A percentile compares a stretch with the other conserved stretches of the same genome.
Conservation (phyloP, 169 alveolate genomes). For the Miamiensis avidus region DNA sequence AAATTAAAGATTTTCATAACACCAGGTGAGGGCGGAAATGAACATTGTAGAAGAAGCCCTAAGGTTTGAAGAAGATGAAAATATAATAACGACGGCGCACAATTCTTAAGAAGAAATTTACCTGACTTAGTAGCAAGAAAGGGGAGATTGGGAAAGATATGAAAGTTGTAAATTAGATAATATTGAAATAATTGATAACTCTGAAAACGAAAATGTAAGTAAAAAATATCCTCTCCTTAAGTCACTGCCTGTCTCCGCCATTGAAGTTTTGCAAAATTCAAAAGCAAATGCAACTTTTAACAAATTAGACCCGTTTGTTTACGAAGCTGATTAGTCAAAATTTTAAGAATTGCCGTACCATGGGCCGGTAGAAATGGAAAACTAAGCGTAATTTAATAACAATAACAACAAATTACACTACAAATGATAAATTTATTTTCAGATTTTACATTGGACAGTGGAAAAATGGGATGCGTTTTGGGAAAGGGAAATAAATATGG, state of each 20-base stretch:
- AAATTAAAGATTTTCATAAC: too few relatives aligned
- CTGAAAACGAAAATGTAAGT: background rate
- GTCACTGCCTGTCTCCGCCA: too few relatives aligned
- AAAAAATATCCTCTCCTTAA: too few relatives aligned
- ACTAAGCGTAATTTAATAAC: background rate
- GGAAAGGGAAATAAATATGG: constrained; percentile 61
- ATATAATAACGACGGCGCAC: too few relatives aligned
- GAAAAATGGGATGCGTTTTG: constrained; percentile 39
- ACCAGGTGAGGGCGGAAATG: too few relatives aligned
- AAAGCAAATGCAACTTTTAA: background rate
- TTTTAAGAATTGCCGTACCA: constrained; percentile 10
- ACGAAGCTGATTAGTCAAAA: background rate
- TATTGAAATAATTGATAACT: background rate
- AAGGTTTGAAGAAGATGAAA: too few relatives aligned
- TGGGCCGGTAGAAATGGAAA: constrained; percentile 23
- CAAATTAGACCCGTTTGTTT: background rate
- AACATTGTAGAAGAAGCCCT: too few relatives aligned
- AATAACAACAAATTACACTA: too few relatives aligned
- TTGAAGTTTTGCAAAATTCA: too few relatives aligned
- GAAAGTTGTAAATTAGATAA: background rate
- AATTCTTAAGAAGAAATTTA: too few relatives aligned
- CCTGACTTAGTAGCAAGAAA: background rate
- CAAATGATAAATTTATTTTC: too few relatives aligned
- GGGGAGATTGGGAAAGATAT: background rate
- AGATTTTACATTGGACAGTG: constrained; percentile 39